Evolutionary conservation across 805 yeast species (phyloP), one percentile per base, ranked within the genome.

Genomic region (Candida oleophila): DNA sequence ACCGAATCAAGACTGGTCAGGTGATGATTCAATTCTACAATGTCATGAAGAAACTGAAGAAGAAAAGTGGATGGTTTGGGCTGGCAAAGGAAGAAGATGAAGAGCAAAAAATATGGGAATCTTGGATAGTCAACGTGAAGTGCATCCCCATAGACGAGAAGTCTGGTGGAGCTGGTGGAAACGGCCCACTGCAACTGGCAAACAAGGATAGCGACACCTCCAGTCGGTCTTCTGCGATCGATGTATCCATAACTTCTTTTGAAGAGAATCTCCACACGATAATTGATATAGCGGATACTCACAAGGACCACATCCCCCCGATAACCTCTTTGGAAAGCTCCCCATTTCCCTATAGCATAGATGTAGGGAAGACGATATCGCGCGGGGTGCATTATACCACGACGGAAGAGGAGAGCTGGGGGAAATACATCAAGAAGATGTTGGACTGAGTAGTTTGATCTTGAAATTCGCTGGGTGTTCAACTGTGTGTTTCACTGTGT

Each of bases 251-350:
- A 8, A 54, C 55, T 14, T 68, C 73, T 43, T 73, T 73, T 50
- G 73, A 71, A 47, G 48, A 55, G n/a, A 66, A 62, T 44, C 48
- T 87, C 39, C 51, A 69, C 43, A 62, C 69, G 45, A 76, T 85
- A n/a, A 64, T 80, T 32, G 74, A 77, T 14, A 61, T 68, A n/a
- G 80, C 73, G 14, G 86, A 85, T 55, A 55, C 59, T 4, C 73
- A 83, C 55, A 83, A 80, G 55, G 78, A 73, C 41, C 90, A 85
- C 53, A 81, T 88, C 2, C 95, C 96, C 2, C 86, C 88, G 0
- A 84, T 87, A 20, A 78, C 85, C 15, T 77, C 87, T 1, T 68
- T 82, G 14, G 89, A 84, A 2, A 66, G 77, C 22, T 66, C 82
- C 9, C 92, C 94, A 2, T 87, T 87, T 56, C 88, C 76, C 1